Conservation (phyloP, 257 asterid genomes). For the Solanum chiquidenum region DNA sequence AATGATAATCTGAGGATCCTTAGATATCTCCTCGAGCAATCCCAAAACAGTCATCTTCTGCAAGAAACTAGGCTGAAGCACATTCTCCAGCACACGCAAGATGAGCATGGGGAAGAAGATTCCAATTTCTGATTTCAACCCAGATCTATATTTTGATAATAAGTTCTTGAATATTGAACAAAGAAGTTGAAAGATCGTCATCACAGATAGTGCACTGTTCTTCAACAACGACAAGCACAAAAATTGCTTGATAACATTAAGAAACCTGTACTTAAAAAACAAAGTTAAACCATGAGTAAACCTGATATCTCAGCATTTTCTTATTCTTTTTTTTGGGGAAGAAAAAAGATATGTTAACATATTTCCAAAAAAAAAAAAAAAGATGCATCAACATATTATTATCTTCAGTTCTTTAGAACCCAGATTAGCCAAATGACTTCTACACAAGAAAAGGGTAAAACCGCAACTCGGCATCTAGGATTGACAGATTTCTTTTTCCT, state of each 20-base stretch:
- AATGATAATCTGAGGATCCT: conserved; percentile 71
- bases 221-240: conserved; percentile 89
- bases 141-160: conserved; percentile 69
- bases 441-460: not conserved
- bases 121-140: conserved; percentile 92
- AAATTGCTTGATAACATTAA: conserved; percentile 77
- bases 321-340: not conserved
- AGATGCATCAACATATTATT: not conserved
- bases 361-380: not conserved
- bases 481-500: not conserved
- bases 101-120: conserved; percentile 92
- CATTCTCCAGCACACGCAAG: conserved; percentile 97
- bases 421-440: not conserved
- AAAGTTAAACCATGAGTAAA: conserved; percentile 7
- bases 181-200: conserved; percentile 90
- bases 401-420: not conserved
- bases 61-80: conserved; percentile 93
- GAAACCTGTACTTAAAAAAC: conserved; percentile 49
- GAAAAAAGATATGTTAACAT: not conserved
- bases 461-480: not conserved
- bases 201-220: conserved; percentile 94
- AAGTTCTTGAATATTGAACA: conserved; percentile 48
- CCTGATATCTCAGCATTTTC: conserved; percentile 6
- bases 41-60: conserved; percentile 94
- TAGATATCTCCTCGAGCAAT: conserved; percentile 71